Conservation (phyloP, 2,329 filamentous ascomycete genomes). For the Venturiaceae sp. region DNA sequence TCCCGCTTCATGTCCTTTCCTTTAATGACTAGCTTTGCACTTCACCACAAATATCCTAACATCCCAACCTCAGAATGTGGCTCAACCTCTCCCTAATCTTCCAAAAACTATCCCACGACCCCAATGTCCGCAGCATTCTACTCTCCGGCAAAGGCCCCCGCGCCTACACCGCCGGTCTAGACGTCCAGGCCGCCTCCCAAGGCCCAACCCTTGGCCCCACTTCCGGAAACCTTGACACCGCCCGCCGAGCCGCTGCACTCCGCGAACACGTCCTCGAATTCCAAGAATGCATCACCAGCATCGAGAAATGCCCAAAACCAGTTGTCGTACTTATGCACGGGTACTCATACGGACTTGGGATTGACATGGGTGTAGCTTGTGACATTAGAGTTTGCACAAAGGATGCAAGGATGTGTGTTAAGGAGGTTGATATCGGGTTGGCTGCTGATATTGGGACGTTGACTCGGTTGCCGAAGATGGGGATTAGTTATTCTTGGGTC, state of each 20-base stretch:
- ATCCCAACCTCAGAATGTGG: constrained; percentile 58
- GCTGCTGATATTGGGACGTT: constrained; percentile 73
- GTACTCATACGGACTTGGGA: constrained; percentile 24
- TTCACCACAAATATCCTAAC: neutral
- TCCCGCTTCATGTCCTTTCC: too few species aligned
- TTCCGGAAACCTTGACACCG: constrained; percentile 40
- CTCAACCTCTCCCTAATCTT: constrained; percentile 68
- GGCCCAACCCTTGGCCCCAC: constrained; percentile 32
- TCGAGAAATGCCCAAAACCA: constrained; percentile 83
- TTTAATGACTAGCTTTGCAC: too few species aligned
- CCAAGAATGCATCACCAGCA: constrained; percentile 63
- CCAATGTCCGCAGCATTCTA: constrained; percentile 65
- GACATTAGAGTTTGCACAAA: constrained; percentile 59
- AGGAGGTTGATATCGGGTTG: constrained; percentile 74
- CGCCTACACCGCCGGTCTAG: constrained; percentile 79
- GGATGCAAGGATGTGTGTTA: constrained; percentile 57
- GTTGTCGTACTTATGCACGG: constrained; percentile 26
- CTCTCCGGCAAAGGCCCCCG: constrained; percentile 72
- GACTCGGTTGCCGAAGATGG: constrained; percentile 61
- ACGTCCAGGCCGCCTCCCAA: constrained; percentile 58
- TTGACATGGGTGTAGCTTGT: constrained; percentile 50
- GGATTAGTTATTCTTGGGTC: constrained; percentile 63
- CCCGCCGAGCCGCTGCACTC: constrained; percentile 42
- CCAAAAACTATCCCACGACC: constrained; percentile 58
- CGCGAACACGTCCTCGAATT: constrained; percentile 67